Base-by-base conservation (phyloP, 768 basidiomycete species). In the Collybia mongolica region DNA sequence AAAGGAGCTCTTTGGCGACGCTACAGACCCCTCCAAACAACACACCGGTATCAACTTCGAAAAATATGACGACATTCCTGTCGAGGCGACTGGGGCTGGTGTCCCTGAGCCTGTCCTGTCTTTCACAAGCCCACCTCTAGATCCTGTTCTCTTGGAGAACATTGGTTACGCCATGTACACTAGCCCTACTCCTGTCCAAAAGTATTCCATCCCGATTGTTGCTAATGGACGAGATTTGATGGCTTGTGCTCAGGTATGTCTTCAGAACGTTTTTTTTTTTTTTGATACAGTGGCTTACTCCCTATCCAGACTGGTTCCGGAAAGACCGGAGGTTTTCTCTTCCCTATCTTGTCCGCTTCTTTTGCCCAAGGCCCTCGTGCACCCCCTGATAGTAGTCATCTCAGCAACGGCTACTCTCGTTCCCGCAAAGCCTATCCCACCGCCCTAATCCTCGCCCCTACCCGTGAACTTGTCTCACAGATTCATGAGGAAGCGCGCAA, bases 21-120 rank as follows among this genome's bases (percentile, higher is more conserved):
- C 80, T 36, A 75, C 81, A 40, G 96, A 98, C 67, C 82, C 87
- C 19, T 84, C 83, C 52, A 91, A 90, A 65, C 89, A 97, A 68
- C 86, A 93, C 65, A 96, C 95, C 39, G 97, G 97, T 55, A 98
- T 99, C 75, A 99, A 99, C 75, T 99, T 99, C 65, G 97, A 99
- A 75, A 97, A 97, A 72, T 99, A 98, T 63, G 97, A 97, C 70
- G 96, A 98, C 67, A 99, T 99, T 65, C 97, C 97, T 55, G 95
- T 99, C 59, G 97, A 98, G 73, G 96, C 95, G 29, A 98, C 96
- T 43, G 97, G 97, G 59, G 85, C 86, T 53, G 90, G 88, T 60
- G 96, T 98, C n/a, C 97, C 97, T 54, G 96, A 98, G 37, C 94
- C 97, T 39, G 83, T 98, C 62, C 81, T 69, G 55, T 80, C 83